Evolutionary conservation across 192 early-diverging fungal species (phyloP).

Genomic region (Coemansia sp.): DNA sequence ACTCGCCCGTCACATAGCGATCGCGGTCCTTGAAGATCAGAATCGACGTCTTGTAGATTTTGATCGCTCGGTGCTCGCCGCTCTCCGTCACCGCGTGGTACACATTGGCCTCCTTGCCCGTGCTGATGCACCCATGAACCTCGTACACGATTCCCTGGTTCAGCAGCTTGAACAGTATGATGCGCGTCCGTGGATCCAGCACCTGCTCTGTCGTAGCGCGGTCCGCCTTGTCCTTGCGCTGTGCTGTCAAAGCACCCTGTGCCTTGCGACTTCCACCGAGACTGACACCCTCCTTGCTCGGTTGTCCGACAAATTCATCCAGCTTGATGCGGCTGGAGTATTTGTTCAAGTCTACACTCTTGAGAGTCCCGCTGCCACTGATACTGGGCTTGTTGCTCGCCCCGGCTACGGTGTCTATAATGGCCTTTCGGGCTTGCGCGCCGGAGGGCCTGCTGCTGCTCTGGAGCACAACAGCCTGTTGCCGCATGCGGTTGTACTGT

Average conservation of each 20-base stretch:
- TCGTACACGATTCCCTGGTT: constrained; percentile 87
- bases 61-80: constrained; percentile 85
- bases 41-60: constrained; percentile 99
- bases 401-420: constrained; percentile 14
- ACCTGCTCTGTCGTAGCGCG: constrained; percentile 97
- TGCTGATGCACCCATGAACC: constrained; percentile 96
- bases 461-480: constrained; percentile 55
- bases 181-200: constrained; percentile 95
- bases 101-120: constrained; percentile 99
- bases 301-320: constrained; percentile 46
- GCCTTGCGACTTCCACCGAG: constrained; percentile 47
- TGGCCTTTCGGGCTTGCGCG: constrained; percentile 15
- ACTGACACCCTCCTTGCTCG: constrained; percentile 1
- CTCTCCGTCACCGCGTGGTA: constrained; percentile 90
- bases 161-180: constrained; percentile 94
- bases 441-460: constrained; percentile 3
- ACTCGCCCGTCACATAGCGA: constrained; percentile 94
- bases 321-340: constrained; percentile 73
- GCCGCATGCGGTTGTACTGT: constrained; percentile 81
- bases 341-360: constrained; percentile 61
- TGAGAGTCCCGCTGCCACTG: constrained; percentile 15
- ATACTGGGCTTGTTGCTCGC: constrained; percentile 24
- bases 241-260: constrained; percentile 22
- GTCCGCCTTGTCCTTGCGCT: constrained; percentile 85
- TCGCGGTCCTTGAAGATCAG: constrained; percentile 97